Evolutionary conservation across 2,329 filamentous ascomycete species (phyloP).

Genomic region (Exophiala spinifera): DNA sequence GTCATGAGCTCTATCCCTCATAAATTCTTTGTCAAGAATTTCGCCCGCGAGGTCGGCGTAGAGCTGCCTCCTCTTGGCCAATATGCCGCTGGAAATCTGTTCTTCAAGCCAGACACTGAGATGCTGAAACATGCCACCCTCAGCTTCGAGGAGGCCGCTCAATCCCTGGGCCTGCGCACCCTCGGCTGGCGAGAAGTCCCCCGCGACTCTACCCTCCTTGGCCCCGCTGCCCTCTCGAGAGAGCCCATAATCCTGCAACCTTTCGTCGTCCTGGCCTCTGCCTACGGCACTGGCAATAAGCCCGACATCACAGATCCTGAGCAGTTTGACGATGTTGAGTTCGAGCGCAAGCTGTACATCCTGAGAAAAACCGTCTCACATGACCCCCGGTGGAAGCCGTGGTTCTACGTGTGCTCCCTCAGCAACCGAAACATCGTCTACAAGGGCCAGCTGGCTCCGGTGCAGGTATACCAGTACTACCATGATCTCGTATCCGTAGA

Average conservation of each 20-base stretch:
- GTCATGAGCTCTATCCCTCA: slow-evolving; percentile 99
- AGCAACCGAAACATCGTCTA: slow-evolving; percentile 99
- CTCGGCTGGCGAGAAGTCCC: slow-evolving; percentile 96
- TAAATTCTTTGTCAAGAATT: slow-evolving; percentile 98
- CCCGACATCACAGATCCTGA: slow-evolving; percentile 76
- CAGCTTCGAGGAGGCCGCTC: slow-evolving; percentile 91
- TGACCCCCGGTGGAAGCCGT: slow-evolving; percentile 92
- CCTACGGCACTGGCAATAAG: slow-evolving; percentile 76
- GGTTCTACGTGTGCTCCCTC: slow-evolving; percentile 97
- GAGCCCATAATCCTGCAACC: slow-evolving; percentile 95
- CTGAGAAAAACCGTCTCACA: slow-evolving; percentile 93
- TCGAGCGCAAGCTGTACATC: slow-evolving; percentile 91
- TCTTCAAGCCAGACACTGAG: slow-evolving; percentile 96
- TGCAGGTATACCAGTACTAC: slow-evolving; percentile 97
- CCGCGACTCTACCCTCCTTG: slow-evolving; percentile 86
- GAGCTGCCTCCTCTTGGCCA: slow-evolving; percentile 84
- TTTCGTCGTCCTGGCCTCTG: slow-evolving; percentile 82
- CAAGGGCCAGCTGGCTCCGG: slow-evolving; percentile 91
- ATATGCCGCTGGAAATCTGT: slow-evolving; percentile 95
- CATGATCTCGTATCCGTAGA: slow-evolving; percentile 95
- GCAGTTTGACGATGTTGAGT: slow-evolving; percentile 77
- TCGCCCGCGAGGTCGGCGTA: slow-evolving; percentile 83
- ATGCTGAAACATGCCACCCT: slow-evolving; percentile 84
- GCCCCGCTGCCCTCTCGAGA: slow-evolving; percentile 85
- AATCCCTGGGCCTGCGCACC: slow-evolving; percentile 80